Percentiles rank a stretch among this genome's conserved stretches.
These are phyloP conservation scores for Calonectria pteridis DNA, from an alignment of 2,329 filamentous ascomycete species.

Conservation along the genomic window DNA sequence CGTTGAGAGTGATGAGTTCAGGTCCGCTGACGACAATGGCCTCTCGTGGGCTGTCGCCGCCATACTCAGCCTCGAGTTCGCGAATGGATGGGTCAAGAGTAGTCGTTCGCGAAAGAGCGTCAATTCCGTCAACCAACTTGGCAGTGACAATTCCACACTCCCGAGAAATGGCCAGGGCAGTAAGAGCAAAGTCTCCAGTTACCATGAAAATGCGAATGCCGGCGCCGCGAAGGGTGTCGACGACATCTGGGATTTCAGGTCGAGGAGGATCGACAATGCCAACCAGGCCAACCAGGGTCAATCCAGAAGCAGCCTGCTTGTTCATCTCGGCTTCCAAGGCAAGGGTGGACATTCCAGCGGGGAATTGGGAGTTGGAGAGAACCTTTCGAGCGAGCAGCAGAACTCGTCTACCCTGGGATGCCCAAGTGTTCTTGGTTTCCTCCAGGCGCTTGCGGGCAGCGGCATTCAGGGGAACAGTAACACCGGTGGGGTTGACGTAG, in stretches of 20 bases:
- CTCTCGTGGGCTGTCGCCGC: slow-evolving; percentile 40
- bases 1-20: slow-evolving; percentile 74
- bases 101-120: slow-evolving; percentile 58
- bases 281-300: slow-evolving; percentile 80
- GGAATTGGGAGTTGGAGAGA: slow-evolving; percentile 56
- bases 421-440: slow-evolving; percentile 75
- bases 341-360: slow-evolving; percentile 55
- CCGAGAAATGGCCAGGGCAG: slow-evolving; percentile 78
- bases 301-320: slow-evolving; percentile 65
- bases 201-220: slow-evolving; percentile 85
- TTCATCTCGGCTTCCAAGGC: slow-evolving; percentile 65
- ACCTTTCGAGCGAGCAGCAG: slow-evolving; percentile 75
- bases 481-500: slow-evolving; percentile 68
- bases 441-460: slow-evolving; percentile 63
- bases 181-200: slow-evolving; percentile 82
- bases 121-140: slow-evolving; percentile 64
- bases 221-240: slow-evolving; percentile 75
- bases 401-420: slow-evolving; percentile 75
- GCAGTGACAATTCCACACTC: slow-evolving; percentile 79
- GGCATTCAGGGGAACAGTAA: slow-evolving; percentile 61
- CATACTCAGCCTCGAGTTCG: slow-evolving; percentile 7
- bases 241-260: slow-evolving; percentile 76
- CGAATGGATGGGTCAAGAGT: slow-evolving; percentile 25
- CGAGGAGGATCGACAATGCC: slow-evolving; percentile 85
- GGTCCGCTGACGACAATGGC: slow-evolving; percentile 75